Percentiles rank a stretch among this genome's conserved stretches.
Conservation (phyloP, 176 grass and related monocot species). For the Tillandsia leiboldiana region DNA sequence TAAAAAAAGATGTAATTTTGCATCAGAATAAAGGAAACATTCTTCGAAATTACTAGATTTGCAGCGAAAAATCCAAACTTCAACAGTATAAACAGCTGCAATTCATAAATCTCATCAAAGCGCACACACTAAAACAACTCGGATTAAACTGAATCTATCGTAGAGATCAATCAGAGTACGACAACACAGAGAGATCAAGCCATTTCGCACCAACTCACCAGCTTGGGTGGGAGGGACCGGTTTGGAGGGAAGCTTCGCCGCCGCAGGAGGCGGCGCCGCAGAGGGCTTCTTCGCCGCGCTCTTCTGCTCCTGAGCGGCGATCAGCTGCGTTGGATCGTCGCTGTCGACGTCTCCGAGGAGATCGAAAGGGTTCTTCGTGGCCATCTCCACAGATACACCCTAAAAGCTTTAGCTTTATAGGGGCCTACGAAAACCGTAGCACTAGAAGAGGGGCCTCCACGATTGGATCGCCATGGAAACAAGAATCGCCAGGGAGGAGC, state of each 20-base stretch:
- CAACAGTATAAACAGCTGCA: neutral
- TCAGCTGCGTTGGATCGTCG: conserved; percentile 50
- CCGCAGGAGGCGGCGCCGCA: conserved; percentile 8
- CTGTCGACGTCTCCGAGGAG: conserved; percentile 70
- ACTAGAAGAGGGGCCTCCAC: conserved; percentile 9
- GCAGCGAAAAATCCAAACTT: neutral
- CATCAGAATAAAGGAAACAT: neutral
- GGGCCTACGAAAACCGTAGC: neutral
- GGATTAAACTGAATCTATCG: neutral
- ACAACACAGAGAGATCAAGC: neutral
- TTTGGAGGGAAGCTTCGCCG: conserved; percentile 47
- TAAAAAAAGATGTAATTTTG: neutral
- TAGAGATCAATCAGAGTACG: neutral
- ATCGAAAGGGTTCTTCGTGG: conserved; percentile 57
- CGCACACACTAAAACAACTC: neutral
- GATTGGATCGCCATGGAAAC: conserved; percentile 27
- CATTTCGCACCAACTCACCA: conserved; percentile 27
- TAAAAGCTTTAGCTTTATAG: neutral
- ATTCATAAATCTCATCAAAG: neutral
- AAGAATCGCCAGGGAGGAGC: neutral
- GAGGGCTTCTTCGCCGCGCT: conserved; percentile 34
- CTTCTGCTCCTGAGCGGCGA: conserved; percentile 55
- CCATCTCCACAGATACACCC: conserved; percentile 28
- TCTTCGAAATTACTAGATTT: conserved; percentile 4
- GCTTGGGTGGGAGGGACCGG: conserved; percentile 56